These are phyloP conservation scores for Platanthera guangdongensis DNA, from an alignment of 106 monocot genomes.

Conservation along the genomic window DNA sequence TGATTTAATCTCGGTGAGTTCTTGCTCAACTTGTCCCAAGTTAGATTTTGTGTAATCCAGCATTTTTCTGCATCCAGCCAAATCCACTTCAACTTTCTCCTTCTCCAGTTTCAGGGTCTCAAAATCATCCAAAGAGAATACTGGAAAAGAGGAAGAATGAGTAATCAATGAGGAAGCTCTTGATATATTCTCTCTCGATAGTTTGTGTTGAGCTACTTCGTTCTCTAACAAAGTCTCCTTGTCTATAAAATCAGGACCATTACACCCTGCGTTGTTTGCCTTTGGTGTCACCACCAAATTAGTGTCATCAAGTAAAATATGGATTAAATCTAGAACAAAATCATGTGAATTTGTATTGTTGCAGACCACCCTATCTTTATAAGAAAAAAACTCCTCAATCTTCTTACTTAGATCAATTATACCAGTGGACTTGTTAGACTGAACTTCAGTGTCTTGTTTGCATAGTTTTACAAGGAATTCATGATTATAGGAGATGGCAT, in stretches of 20 bases:
- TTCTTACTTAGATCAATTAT: background rate
- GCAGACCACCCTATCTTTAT: background rate
- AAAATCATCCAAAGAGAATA: constrained; percentile 27
- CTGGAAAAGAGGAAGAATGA: background rate
- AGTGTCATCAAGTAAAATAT: constrained; percentile 5
- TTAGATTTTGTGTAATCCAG: constrained; percentile 17
- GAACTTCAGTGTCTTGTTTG: constrained; percentile 24
- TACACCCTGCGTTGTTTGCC: background rate
- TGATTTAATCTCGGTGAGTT: constrained; percentile 32
- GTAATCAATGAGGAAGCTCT: background rate
- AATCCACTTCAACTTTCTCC: constrained; percentile 5
- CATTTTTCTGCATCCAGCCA: constrained; percentile 11
- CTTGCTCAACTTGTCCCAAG: constrained; percentile 15
- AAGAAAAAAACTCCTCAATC: constrained; percentile 4
- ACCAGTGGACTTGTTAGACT: background rate
- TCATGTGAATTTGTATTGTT: constrained; percentile 4
- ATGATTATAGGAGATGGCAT: constrained; percentile 45
- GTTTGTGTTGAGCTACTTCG: constrained; percentile 3
- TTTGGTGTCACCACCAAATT: background rate
- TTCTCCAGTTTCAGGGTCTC: constrained; percentile 67
- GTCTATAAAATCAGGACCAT: constrained; percentile 15
- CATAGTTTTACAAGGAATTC: constrained; percentile 39
- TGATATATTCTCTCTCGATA: background rate
- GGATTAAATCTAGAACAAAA: constrained; percentile 12
- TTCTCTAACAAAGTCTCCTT: constrained; percentile 19